Percentiles rank a stretch among this genome's conserved stretches.
Evolutionary conservation across 73 alveolate genomes (phyloP).

Genomic region (Loxodes magnus): DNA sequence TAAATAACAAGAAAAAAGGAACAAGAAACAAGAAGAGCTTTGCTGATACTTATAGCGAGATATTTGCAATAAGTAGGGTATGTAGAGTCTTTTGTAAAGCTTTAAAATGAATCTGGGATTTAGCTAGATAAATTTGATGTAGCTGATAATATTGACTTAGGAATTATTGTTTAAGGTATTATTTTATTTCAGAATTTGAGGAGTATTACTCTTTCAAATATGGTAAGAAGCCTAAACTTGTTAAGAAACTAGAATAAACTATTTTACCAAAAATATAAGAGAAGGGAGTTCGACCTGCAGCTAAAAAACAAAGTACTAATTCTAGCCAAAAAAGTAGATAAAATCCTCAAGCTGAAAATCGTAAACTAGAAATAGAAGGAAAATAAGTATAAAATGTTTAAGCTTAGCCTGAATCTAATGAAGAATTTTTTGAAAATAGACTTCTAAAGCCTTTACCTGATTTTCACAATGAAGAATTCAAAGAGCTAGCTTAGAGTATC

Average conservation of each 20-base stretch:
- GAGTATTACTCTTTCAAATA: conserved; percentile 83
- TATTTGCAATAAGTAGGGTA: conserved; percentile 11
- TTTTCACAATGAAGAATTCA: conserved; percentile 78
- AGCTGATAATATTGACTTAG: conserved; percentile 95
- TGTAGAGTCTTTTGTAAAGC: not conserved
- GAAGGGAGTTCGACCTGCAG: conserved; percentile 32
- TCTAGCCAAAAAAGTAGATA: conserved; percentile 21
- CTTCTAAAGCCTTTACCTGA: conserved; percentile 94
- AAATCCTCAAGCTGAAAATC: conserved; percentile 31
- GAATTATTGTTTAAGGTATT: conserved; percentile 60
- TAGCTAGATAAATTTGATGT: conserved; percentile 38
- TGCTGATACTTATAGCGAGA: not conserved
- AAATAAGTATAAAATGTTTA: conserved; percentile 14
- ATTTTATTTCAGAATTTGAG: too few species aligned
- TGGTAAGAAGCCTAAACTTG: conserved; percentile 73
- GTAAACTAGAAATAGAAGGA: conserved; percentile 36
- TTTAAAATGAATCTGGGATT: conserved; percentile 9
- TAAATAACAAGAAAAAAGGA: too few species aligned
- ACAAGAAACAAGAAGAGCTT: conserved; percentile 3
- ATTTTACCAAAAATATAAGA: conserved; percentile 38
- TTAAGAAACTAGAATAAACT: conserved; percentile 65
- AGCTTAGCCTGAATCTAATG: conserved; percentile 63
- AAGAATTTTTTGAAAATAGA: conserved; percentile 84
- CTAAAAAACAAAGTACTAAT: conserved; percentile 41
- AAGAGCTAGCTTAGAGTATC: conserved; percentile 77